These are phyloP conservation scores for Suillus paluster DNA, from an alignment of 768 basidiomycete species.

Conservation along the genomic window DNA sequence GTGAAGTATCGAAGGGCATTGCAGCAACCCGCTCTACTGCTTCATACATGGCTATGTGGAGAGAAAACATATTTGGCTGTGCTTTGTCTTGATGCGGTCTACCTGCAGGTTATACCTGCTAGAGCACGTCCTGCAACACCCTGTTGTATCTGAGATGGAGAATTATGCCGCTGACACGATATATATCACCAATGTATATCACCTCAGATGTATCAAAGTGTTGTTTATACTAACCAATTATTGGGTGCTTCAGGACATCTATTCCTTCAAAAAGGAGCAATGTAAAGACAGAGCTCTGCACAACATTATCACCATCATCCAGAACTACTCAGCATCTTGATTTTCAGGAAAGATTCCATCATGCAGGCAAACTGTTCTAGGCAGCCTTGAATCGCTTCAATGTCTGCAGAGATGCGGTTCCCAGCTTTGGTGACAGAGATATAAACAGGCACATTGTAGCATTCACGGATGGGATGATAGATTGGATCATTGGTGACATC, in stretches of 20 bases:
- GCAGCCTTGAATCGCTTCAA: conserved; percentile 16
- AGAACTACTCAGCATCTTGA: conserved; percentile 18
- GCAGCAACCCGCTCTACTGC: conserved; percentile 24
- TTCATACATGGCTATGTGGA: conserved; percentile 31
- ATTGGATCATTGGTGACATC: conserved; percentile 23
- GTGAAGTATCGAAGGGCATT: conserved; percentile 23
- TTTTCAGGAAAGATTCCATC: conserved; percentile 24
- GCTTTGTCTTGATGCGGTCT: conserved; percentile 15
- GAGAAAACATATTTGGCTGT: conserved; percentile 31
- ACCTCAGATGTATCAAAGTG: neutral
- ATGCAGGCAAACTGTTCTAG: conserved; percentile 17
- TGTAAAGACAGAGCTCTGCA: conserved; percentile 24
- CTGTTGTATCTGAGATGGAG: conserved; percentile 29
- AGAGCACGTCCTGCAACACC: conserved; percentile 24
- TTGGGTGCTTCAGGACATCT: conserved; percentile 21
- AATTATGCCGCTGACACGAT: conserved; percentile 22
- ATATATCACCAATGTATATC: conserved; percentile 21
- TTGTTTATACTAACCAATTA: neutral
- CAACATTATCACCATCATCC: conserved; percentile 29
- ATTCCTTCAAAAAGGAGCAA: conserved; percentile 30
- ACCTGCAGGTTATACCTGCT: conserved; percentile 30
- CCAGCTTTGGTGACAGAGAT: conserved; percentile 15
- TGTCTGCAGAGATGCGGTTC: conserved; percentile 17
- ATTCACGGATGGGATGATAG: conserved; percentile 24
- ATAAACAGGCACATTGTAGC: conserved; percentile 12